These are phyloP conservation scores for Potentilla sterilis DNA, from an alignment of 306 rosid species.

Conservation along the genomic window DNA sequence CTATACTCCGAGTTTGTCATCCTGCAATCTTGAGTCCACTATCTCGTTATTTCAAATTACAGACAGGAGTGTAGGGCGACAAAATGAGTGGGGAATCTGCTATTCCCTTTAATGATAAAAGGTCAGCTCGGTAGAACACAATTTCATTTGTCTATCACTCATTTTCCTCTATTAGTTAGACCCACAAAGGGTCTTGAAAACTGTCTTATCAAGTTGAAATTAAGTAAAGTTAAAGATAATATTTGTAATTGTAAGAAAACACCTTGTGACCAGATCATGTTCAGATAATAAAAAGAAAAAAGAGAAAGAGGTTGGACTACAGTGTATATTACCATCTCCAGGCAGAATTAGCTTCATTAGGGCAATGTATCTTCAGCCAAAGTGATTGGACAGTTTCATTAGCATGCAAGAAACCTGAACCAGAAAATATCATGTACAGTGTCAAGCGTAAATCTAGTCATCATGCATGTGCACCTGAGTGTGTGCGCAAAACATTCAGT, in stretches of 20 bases:
- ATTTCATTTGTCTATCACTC: neutral
- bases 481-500: neutral
- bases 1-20: neutral
- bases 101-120: neutral
- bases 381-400: constrained; percentile 40
- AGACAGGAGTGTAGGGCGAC: neutral
- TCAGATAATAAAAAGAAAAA: neutral
- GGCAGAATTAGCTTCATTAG: constrained; percentile 75
- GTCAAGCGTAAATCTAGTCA: neutral
- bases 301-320: constrained; percentile 5
- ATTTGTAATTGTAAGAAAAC: neutral
- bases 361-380: constrained; percentile 54
- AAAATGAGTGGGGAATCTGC: neutral
- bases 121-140: neutral
- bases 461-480: no score
- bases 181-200: neutral
- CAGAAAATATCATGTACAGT: neutral
- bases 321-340: constrained; percentile 83
- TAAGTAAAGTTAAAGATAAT: no score
- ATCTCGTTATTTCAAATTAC: neutral
- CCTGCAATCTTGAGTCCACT: neutral
- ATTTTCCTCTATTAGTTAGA: neutral
- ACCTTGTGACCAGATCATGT: neutral
- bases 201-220: neutral
- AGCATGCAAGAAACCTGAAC: constrained; percentile 39